These are phyloP conservation scores for Candida ulmi DNA, from an alignment of 805 yeast genomes.

Conservation along the genomic window DNA sequence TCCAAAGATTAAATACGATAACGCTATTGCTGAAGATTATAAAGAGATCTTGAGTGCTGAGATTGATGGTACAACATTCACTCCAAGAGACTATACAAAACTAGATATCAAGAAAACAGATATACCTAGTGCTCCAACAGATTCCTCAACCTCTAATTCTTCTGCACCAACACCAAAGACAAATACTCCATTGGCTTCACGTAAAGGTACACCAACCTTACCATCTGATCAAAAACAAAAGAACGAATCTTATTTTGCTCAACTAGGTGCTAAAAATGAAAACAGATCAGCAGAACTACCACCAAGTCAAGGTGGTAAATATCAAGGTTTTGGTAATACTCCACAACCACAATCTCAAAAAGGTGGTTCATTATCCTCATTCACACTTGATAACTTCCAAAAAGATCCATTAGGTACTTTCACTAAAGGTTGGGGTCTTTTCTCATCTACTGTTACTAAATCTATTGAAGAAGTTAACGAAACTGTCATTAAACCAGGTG, in stretches of 20 bases:
- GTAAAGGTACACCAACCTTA: slow-evolving; percentile 34
- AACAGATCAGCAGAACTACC: slow-evolving; percentile 72
- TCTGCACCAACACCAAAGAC: neutral
- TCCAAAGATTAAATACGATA: slow-evolving; percentile 74
- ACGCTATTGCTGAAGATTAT: slow-evolving; percentile 91
- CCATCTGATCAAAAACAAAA: slow-evolving; percentile 33
- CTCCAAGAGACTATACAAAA: slow-evolving; percentile 50
- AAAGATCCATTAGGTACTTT: slow-evolving; percentile 88
- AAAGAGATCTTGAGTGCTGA: slow-evolving; percentile 72
- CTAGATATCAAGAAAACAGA: slow-evolving; percentile 23
- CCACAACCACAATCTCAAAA: slow-evolving; percentile 41
- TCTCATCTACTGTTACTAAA: slow-evolving; percentile 78
- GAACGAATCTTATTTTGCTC: slow-evolving; percentile 79
- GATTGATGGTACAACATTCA: slow-evolving; percentile 66
- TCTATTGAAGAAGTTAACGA: slow-evolving; percentile 84
- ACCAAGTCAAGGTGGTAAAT: slow-evolving; percentile 93
- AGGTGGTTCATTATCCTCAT: slow-evolving; percentile 43
- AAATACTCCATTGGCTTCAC: slow-evolving; percentile 31
- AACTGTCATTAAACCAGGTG: slow-evolving; percentile 84
- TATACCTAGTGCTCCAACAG: slow-evolving; percentile 1
- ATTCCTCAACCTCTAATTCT: neutral
- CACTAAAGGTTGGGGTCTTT: slow-evolving; percentile 89
- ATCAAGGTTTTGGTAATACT: slow-evolving; percentile 85
- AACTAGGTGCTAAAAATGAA: slow-evolving; percentile 68
- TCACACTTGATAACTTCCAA: slow-evolving; percentile 66